These are phyloP conservation scores for Tricladium varicosporioides DNA, from an alignment of 2,329 filamentous ascomycete species.

Conservation along the genomic window DNA sequence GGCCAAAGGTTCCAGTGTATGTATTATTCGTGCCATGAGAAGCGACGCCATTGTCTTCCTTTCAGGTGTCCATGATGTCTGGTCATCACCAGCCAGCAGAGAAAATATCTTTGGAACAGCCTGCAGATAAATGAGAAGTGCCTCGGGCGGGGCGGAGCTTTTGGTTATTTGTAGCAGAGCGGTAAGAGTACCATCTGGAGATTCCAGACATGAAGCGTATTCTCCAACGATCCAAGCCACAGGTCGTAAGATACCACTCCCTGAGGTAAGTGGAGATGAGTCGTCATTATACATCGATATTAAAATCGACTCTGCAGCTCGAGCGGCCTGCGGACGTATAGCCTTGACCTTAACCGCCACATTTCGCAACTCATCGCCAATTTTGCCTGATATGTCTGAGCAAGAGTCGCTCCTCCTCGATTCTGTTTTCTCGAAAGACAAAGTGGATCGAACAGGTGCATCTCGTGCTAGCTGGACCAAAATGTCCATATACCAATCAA, in stretches of 20 bases:
- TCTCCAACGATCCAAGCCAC: constrained; percentile 87
- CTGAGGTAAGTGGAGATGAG: constrained; percentile 52
- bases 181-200: constrained; percentile 70
- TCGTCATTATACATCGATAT: constrained; percentile 56
- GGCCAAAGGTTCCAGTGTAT: constrained; percentile 76
- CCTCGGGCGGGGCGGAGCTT: constrained; percentile 55
- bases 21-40: constrained; percentile 76
- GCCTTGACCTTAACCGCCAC: constrained; percentile 88
- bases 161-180: constrained; percentile 66
- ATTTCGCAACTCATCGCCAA: constrained; percentile 85
- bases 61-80: constrained; percentile 67
- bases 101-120: constrained; percentile 84
- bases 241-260: constrained; percentile 68
- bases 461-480: constrained; percentile 80
- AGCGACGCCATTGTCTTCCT: constrained; percentile 74
- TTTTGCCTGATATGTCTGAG: constrained; percentile 59
- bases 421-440: constrained; percentile 18
- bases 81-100: constrained; percentile 63
- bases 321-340: constrained; percentile 75
- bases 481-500: constrained; percentile 96
- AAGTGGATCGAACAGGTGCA: constrained; percentile 47
- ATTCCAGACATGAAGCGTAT: constrained; percentile 70
- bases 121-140: constrained; percentile 79
- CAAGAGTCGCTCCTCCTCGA: constrained; percentile 10
- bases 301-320: constrained; percentile 75